Evolutionary conservation across 768 basidiomycete species (phyloP), one percentile per base, ranked within the genome.

Genomic region (Chlorophyllum brunneum): DNA sequence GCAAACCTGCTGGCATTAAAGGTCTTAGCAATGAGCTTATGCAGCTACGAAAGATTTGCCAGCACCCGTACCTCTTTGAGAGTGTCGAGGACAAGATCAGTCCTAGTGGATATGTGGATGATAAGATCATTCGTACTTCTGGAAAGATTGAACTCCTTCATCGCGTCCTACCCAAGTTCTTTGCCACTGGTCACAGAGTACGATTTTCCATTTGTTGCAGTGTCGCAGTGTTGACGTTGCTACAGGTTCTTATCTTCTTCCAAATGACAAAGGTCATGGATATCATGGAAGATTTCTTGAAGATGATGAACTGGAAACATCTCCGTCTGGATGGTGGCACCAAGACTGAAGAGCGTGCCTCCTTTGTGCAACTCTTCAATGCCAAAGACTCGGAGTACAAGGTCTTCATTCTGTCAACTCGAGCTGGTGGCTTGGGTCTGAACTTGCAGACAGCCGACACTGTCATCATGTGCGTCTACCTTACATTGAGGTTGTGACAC

Each of bases 241-340:
- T 51, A 0, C 57, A 93, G 89, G 92, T 95, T 40, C 83, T 99
- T 51, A 98, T 99, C 61, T 98, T 99, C 83, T 98, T 98, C 85
- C 97, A 99, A 70, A 98, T 98, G 97, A 98, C 95, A 13, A 91
- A 93, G 63, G 92, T 98, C 61, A 97, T 98, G 95, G 92, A 95
- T 57, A 94, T 97, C 65, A 92, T 95, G 83, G 92, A 92, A 61
- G 95, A 98, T 62, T 98, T 94, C 63, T 70, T 97, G 63, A 90
- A 88, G 65, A 85, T 86, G 78, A 83, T 85, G 81, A 79, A 80
- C 3, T 92, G 82, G 80, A 86, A 89, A 60, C 86, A 90, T 66
- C 83, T 95, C 46, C 89, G 95, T 59, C 76, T 98, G n/a, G 94
- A 98, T 67, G 94, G 94, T 76, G 86, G 90, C 10, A 98, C 94